These are phyloP conservation scores for Naegleria fowleri DNA, from an alignment of 208 protist species.

Conservation along the genomic window DNA sequence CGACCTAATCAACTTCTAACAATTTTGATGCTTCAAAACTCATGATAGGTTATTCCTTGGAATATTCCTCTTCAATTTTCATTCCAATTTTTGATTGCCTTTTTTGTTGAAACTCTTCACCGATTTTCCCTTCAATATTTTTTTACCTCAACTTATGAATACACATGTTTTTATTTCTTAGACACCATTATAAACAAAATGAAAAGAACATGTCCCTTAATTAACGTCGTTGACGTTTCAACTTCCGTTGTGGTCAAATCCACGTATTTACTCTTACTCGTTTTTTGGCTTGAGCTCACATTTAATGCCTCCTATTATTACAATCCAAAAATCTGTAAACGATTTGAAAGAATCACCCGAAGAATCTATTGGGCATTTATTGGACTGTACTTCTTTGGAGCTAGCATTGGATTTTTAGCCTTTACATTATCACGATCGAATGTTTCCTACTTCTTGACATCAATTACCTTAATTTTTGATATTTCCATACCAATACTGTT, in stretches of 20 bases:
- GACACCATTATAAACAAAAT: background rate
- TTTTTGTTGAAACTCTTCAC: background rate
- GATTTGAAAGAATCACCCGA: background rate
- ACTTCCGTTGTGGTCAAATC: background rate
- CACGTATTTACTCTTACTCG: background rate
- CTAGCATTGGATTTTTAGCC: background rate
- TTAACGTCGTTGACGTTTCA: background rate
- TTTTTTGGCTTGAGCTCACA: background rate
- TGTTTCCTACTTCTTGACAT: background rate
- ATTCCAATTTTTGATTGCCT: background rate
- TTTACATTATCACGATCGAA: background rate
- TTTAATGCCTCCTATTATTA: background rate
- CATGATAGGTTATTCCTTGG: background rate
- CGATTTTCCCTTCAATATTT: background rate
- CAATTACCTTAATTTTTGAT: background rate
- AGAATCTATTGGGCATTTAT: background rate
- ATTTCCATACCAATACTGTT: background rate
- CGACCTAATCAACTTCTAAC: no score
- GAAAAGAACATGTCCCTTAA: background rate
- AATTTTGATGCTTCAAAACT: no score
- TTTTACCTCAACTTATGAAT: background rate
- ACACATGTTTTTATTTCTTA: background rate
- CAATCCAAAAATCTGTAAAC: background rate
- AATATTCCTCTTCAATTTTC: slow-evolving; percentile 3
- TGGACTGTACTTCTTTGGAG: background rate